Evolutionary conservation across 1,284 basidiomycete genomes (phyloP).

Genomic region (Earliella scabrosa): DNA sequence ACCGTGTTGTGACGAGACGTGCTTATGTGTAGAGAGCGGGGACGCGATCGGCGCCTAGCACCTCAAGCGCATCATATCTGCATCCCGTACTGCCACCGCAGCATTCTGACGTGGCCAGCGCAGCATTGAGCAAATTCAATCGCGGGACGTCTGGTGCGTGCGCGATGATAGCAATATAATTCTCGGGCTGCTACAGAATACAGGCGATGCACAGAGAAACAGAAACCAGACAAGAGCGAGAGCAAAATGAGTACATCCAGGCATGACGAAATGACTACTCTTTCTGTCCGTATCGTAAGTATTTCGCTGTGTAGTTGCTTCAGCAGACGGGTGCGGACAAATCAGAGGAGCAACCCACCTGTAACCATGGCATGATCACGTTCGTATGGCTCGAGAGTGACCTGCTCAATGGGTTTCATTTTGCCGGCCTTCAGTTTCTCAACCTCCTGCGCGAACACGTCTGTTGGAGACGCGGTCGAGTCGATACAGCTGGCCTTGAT

Average conservation of each 20-base stretch:
- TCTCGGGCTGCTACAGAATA: constrained; percentile 29
- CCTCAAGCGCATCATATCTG: constrained; percentile 7
- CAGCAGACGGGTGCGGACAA: not conserved
- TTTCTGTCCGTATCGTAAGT: constrained; percentile 48
- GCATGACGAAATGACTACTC: constrained; percentile 24
- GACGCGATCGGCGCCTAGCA: constrained; percentile 13
- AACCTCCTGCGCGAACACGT: constrained; percentile 91
- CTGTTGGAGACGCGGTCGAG: constrained; percentile 89
- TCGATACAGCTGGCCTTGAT: constrained; percentile 99
- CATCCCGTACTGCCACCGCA: constrained; percentile 22
- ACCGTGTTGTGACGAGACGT: constrained; percentile 10
- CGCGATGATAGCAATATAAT: constrained; percentile 18
- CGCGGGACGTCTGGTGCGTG: not conserved
- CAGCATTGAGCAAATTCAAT: not conserved
- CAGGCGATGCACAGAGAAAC: constrained; percentile 25
- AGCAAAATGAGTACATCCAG: constrained; percentile 12
- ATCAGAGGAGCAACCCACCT: constrained; percentile 40
- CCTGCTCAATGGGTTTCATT: constrained; percentile 94
- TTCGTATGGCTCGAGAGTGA: constrained; percentile 87
- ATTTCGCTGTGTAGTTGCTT: constrained; percentile 46
- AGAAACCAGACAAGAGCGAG: constrained; percentile 13
- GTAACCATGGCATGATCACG: constrained; percentile 86
- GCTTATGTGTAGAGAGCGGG: constrained; percentile 8
- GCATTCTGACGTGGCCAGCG: constrained; percentile 26
- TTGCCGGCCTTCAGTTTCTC: constrained; percentile 81